These are phyloP conservation scores for Epichloe sp. DNA, from an alignment of 2,329 filamentous ascomycete genomes.

Conservation along the genomic window DNA sequence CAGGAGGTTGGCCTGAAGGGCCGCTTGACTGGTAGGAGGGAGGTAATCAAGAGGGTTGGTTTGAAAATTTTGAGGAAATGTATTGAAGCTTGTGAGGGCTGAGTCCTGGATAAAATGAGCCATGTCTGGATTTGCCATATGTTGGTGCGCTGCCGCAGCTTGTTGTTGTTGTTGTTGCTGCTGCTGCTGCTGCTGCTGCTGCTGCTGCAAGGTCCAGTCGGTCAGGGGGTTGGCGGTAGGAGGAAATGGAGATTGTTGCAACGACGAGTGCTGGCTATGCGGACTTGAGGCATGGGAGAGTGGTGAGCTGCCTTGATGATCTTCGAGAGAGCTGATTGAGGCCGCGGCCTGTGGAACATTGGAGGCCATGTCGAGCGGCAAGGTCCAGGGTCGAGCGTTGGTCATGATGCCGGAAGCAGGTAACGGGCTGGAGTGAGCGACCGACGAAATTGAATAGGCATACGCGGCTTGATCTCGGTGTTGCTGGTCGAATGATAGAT, in stretches of 20 bases:
- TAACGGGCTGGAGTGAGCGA: constrained; percentile 19
- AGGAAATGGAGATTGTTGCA: constrained; percentile 43
- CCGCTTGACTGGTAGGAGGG: constrained; percentile 48
- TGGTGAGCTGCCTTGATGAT: constrained; percentile 34
- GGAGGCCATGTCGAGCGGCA: constrained; percentile 40
- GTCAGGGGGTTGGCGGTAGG: constrained; percentile 38
- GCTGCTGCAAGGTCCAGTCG: constrained; percentile 49
- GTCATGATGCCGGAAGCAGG: constrained; percentile 22
- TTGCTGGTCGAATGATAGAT: constrained; percentile 47
- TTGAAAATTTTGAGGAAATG: constrained; percentile 39
- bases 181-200: constrained; percentile 31
- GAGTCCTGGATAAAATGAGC: constrained; percentile 44
- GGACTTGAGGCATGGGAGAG: constrained; percentile 39
- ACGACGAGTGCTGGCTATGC: constrained; percentile 33
- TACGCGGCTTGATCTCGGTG: constrained; percentile 40
- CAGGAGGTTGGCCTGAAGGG: constrained; percentile 49
- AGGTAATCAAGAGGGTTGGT: constrained; percentile 47
- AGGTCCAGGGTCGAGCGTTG: constrained; percentile 31
- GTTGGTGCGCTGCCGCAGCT: constrained; percentile 21
- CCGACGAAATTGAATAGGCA: constrained; percentile 11
- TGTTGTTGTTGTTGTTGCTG: constrained; percentile 30
- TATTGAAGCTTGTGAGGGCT: constrained; percentile 41
- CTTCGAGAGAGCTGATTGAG: constrained; percentile 35
- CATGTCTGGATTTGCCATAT: constrained; percentile 32
- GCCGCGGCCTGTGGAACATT: constrained; percentile 29